These are phyloP conservation scores for Parathielavia hyrcaniae DNA, from an alignment of 495 filamentous ascomycete genomes.

Conservation along the genomic window DNA sequence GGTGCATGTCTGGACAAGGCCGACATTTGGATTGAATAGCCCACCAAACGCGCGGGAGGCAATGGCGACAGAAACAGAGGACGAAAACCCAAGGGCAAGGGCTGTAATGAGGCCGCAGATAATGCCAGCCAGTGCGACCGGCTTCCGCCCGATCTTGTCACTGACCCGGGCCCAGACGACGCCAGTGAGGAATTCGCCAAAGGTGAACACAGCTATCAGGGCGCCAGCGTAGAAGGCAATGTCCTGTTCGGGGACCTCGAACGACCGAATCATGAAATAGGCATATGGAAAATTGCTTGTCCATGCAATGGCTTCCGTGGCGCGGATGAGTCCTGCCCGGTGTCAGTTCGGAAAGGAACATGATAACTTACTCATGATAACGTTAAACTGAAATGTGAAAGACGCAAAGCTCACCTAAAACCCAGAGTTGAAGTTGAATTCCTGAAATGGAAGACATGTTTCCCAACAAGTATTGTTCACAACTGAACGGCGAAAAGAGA, in stretches of 20 bases:
- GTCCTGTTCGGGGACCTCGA: conserved; percentile 10
- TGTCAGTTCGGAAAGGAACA: not conserved
- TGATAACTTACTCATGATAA: not conserved
- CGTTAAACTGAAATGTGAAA: too few species aligned
- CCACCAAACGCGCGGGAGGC: conserved; percentile 9
- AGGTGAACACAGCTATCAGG: conserved; percentile 7
- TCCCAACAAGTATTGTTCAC: not conserved
- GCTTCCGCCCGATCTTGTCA: conserved; percentile 16
- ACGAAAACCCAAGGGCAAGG: conserved; percentile 2
- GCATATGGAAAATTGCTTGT: conserved; percentile 14
- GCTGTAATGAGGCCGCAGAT: not conserved
- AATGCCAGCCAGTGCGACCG: conserved; percentile 1
- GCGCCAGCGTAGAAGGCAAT: conserved; percentile 10
- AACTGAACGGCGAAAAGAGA: not conserved
- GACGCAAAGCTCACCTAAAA: conserved; percentile 5
- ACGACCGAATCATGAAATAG: conserved; percentile 15
- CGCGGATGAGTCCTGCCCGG: conserved; percentile 12
- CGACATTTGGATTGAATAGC: conserved; percentile 13
- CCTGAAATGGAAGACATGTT: conserved; percentile 10
- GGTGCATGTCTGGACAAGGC: conserved; percentile 14
- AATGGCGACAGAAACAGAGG: conserved; percentile 9
- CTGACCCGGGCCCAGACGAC: conserved; percentile 14
- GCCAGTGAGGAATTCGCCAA: conserved; percentile 16
- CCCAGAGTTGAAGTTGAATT: conserved; percentile 12
- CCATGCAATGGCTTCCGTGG: conserved; percentile 16